Percentiles rank a stretch among this genome's conserved stretches.
phyloP scores from a whole-genome alignment of 768 basidiomycete species.

The Polyporus arcularius region DNA sequence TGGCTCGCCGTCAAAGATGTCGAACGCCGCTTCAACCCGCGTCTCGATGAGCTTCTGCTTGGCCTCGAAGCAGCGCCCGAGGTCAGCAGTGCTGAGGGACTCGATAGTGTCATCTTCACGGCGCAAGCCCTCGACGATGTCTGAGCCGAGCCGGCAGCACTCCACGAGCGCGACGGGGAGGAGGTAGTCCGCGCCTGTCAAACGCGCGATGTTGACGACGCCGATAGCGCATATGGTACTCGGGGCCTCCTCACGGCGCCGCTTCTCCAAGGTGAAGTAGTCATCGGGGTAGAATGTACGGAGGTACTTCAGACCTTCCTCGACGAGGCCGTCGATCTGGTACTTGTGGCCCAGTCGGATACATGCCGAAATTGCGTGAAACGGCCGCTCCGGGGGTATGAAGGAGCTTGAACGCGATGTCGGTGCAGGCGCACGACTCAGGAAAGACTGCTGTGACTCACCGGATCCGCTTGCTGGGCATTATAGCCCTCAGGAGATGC shows the following conservation, averaged over 20 bases:
- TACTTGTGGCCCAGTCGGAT: neutral
- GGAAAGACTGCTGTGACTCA: neutral
- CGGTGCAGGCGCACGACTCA: neutral
- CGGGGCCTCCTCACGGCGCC: neutral
- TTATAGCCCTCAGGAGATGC: neutral
- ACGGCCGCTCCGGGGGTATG: neutral
- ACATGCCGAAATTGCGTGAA: neutral
- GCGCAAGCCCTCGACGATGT: neutral
- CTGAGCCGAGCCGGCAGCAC: neutral
- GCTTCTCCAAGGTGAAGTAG: neutral
- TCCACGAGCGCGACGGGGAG: slow-evolving; percentile 1
- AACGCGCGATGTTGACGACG: slow-evolving; percentile 14
- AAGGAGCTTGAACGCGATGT: neutral
- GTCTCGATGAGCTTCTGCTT: neutral
- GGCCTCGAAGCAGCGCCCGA: neutral
- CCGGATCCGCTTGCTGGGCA: neutral
- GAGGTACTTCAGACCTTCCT: neutral
- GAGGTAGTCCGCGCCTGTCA: neutral
- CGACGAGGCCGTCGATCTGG: neutral
- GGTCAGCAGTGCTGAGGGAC: neutral
- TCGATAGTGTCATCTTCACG: slow-evolving; percentile 1
- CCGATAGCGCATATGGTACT: neutral
- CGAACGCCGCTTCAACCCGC: neutral
- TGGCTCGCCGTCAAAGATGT: neutral
- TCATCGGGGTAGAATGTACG: neutral